These are phyloP conservation scores for Teratosphaeria zuluensis DNA, from an alignment of 2,329 filamentous ascomycete species.

Conservation along the genomic window DNA sequence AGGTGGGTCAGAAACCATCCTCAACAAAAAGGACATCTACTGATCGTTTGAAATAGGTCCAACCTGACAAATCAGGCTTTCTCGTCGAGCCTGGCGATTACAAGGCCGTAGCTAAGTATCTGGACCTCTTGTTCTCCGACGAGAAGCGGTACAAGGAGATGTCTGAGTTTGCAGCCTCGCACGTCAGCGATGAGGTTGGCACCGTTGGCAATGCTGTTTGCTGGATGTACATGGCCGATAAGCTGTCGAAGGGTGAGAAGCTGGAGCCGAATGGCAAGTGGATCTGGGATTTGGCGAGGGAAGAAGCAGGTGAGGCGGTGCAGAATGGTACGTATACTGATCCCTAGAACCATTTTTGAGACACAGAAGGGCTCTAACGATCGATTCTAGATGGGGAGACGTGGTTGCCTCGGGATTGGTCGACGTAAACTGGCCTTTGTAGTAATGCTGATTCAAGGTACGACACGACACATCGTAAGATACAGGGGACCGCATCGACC, in stretches of 20 bases:
- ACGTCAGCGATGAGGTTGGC: slow-evolving; percentile 72
- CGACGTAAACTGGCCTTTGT: slow-evolving; percentile 5
- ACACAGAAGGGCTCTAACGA: too few species aligned
- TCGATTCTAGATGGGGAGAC: slow-evolving; percentile 42
- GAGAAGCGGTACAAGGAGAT: slow-evolving; percentile 47
- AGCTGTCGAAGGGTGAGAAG: slow-evolving; percentile 48
- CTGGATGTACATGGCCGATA: slow-evolving; percentile 70
- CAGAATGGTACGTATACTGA: slow-evolving; percentile 30
- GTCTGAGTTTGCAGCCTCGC: slow-evolving; percentile 40
- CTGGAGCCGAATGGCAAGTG: slow-evolving; percentile 53
- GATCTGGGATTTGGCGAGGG: slow-evolving; percentile 66
- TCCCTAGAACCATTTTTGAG: too few species aligned
- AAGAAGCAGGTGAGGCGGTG: slow-evolving; percentile 47
- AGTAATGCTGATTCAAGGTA: too few species aligned
- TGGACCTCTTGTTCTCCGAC: slow-evolving; percentile 58
- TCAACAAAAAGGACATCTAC: background rate
- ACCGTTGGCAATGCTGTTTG: slow-evolving; percentile 68
- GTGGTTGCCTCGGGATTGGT: slow-evolving; percentile 41
- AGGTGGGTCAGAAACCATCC: slow-evolving; percentile 38
- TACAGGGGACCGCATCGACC: too few species aligned
- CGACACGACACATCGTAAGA: too few species aligned
- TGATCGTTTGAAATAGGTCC: slow-evolving; percentile 11
- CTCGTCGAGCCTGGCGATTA: slow-evolving; percentile 63
- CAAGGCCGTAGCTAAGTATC: slow-evolving; percentile 56
- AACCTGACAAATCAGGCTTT: slow-evolving; percentile 62